Evolutionary conservation across 73 alveolate genomes (phyloP).

Genomic region (Uronychia setigera): DNA sequence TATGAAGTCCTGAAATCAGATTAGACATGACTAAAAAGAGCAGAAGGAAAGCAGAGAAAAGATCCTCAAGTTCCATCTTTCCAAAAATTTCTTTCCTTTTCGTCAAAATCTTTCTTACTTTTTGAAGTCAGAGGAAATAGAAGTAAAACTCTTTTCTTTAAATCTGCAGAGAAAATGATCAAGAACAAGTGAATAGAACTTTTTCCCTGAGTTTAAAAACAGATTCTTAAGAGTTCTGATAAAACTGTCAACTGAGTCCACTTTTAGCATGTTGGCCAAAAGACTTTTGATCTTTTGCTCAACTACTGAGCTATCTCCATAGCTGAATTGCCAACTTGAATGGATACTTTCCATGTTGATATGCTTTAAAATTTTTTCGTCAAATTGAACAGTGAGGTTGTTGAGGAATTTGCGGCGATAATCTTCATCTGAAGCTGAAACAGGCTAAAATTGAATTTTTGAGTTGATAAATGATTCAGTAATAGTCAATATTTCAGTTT

Average conservation of each 20-base stretch:
- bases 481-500: slow-evolving; percentile 29
- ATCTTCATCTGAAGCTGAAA: slow-evolving; percentile 11
- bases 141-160: not conserved
- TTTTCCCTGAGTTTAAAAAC: not conserved
- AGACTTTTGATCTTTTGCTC: slow-evolving; percentile 16
- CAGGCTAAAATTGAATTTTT: slow-evolving; percentile 23
- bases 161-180: not conserved
- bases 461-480: slow-evolving; percentile 23
- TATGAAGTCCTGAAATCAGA: not conserved
- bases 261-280: slow-evolving; percentile 16
- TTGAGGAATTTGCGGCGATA: slow-evolving; percentile 17
- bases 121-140: not conserved
- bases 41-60: not conserved
- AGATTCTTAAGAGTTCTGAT: slow-evolving; percentile 30
- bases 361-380: slow-evolving; percentile 18
- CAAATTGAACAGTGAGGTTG: slow-evolving; percentile 23
- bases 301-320: slow-evolving; percentile 14
- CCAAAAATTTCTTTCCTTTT: slow-evolving; percentile 4
- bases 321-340: slow-evolving; percentile 37
- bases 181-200: slow-evolving; percentile 8
- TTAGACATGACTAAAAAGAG: not conserved
- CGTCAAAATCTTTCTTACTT: not conserved
- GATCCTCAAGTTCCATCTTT: not conserved
- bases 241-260: slow-evolving; percentile 36
- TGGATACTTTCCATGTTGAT: slow-evolving; percentile 32